Base-by-base conservation (phyloP, 306 rosid species). In the Vachellia pachyceras region DNA sequence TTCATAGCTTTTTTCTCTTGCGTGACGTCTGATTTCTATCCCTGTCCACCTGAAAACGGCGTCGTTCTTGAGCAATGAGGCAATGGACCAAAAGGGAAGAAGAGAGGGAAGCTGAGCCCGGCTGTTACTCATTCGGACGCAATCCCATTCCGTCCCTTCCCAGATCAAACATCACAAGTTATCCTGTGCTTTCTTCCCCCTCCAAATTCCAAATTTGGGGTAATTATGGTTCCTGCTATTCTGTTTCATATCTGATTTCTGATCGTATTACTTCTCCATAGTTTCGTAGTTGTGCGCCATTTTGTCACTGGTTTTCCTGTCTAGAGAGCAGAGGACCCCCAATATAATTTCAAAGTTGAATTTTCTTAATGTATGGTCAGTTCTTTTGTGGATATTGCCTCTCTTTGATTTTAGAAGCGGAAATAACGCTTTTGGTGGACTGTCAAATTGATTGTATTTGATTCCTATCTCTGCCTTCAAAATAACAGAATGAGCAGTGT, bases 151-250 rank as follows among this genome's bases (percentile, higher is more conserved):
- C n/a, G 65, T 84, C 82, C 65, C 36, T 65, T 84, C 80, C 70
- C 80, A 74, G 85, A 82, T 84, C 80, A 83, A 77, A 36, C 76
- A 36, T 54, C 77, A 29, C 83, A 76, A 72, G 35, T 70, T 65
- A 58, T 58, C 72, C 65, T 69, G 41, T 14, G 9, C 49, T 54
- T 75, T 75, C 50, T 20, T 37, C 9, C 45, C 8, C 2, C 65
- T 67, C 65, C 29, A 23, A 25, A 41, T 29, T 76, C 69, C 61
- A 39, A 63, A 76, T 61, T 76, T 55, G 6, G 35, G 20, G 33
- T 39, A 7, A 33, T 10, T 61, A 44, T 13, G 33, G 54, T 35
- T 20, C n/a, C 11, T 33, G 18, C 10, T 45, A 6, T 69, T 44
- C 39, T 44, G 36, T 45, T 69, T 13, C 20, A 12, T 20, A 0